Base-by-base conservation (phyloP, 1,284 basidiomycete species). In the Butyriboletus regius region DNA sequence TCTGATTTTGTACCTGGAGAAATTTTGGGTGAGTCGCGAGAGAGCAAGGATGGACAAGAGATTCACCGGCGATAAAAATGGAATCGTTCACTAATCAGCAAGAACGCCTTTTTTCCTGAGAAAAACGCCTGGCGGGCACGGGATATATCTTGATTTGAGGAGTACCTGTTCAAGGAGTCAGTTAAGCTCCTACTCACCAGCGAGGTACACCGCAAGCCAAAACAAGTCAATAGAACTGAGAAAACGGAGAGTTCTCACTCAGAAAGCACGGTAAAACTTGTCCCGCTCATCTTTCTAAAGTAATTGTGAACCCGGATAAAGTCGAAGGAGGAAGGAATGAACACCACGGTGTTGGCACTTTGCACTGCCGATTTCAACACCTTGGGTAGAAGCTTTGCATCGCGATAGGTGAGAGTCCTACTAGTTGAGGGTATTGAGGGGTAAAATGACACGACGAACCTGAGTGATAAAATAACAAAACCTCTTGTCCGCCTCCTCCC, bases 281-380 rank as follows among this genome's bases (percentile, higher is more conserved):
- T 74, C n/a, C 81, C 77, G 26, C 76, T 72, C 50, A 76, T 70
- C 63, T 87, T 90, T 46, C 83, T 79, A 67, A 99, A 84, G 66
- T 90, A 76, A 57, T 93, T 91, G 50, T 91, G 86, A 4, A 99
- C 75, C 12, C 91, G 81, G 46, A 98, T 89, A 69, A 96, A 98
- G 71, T 98, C 96, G 64, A 97, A 96, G 54, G 95, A 98, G 0
- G 90, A 93, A 0, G 96, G 93, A 10, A 99, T 75, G 60, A 98
- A 88, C 59, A 98, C 77, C 49, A 87, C 77, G 0, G 92, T 92
- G 64, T 93, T 91, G 35, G 83, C 76, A 56, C 91, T 88, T 65
- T 90, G 85, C 5, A 98, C 87, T 0, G 95, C 96, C 1, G 93
- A 95, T 67, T 91, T 93, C 43, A 92, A 72, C 13, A 97, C 70